Evolutionary conservation across 441 rosid genomes (phyloP).

Genomic region (Iberis amara): DNA sequence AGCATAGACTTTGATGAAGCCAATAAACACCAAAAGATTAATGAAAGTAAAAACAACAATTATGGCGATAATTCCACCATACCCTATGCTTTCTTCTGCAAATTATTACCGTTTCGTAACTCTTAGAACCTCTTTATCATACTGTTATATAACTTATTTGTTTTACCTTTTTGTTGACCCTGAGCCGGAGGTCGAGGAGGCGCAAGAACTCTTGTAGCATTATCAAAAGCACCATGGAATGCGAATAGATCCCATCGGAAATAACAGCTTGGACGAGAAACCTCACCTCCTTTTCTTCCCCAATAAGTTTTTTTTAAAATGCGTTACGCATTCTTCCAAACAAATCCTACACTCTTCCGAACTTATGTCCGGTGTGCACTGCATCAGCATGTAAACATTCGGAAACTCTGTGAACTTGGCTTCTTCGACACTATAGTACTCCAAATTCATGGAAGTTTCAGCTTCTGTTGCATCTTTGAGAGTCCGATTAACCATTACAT

Average conservation of each 20-base stretch:
- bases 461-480: slow-evolving; percentile 6
- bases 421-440: slow-evolving; percentile 23
- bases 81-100: no score
- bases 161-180: no score
- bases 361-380: slow-evolving; percentile 35
- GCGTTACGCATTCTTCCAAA: slow-evolving; percentile 8
- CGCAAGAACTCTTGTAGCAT: slow-evolving; percentile 15
- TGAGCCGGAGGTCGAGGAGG: slow-evolving; percentile 13
- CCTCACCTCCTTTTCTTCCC: slow-evolving; percentile 27
- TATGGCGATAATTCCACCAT: slow-evolving; percentile 18
- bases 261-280: slow-evolving; percentile 25
- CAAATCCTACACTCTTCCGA: slow-evolving; percentile 29
- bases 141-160: no score
- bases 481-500: slow-evolving; percentile 15
- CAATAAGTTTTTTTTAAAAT: slow-evolving; percentile 5
- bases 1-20: slow-evolving; percentile 18
- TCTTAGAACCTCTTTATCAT: slow-evolving; percentile 16
- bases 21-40: slow-evolving; percentile 15
- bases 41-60: slow-evolving; percentile 20
- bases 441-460: slow-evolving; percentile 24
- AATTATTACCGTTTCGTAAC: neutral
- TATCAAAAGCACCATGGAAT: slow-evolving; percentile 17
- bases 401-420: slow-evolving; percentile 8
- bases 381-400: slow-evolving; percentile 29
- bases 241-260: slow-evolving; percentile 32